Base-by-base conservation (phyloP, 345 rosid genomes). In the Lumnitzera littorea region DNA sequence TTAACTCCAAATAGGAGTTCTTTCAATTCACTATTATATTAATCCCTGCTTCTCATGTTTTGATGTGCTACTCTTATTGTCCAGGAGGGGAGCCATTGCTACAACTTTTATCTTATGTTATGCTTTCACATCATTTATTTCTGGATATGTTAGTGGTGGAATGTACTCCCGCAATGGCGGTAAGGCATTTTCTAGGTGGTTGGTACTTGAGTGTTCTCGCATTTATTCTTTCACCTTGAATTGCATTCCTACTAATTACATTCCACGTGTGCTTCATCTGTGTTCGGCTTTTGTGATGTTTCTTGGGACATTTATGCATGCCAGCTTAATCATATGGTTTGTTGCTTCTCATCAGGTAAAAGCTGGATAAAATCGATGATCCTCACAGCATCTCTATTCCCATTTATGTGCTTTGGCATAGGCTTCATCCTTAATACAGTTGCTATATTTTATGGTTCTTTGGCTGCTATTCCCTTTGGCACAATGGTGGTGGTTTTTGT, bases 51-150 rank as follows among this genome's bases (percentile, higher is more conserved):
- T 36, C 43, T 36, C 43, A 36, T 36, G 31, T 36, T 36, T 36
- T 36, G 1, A 36, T 36, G 6, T 57, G 23, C 3, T 57, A 55
- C 50, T 66, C 67, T 12, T 69, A 62, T 63, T 54, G 23, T 54
- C n/a, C 84, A 95, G 99, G 97, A 88, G 99, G 81, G 99, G 99
- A 75, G 97, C 99, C 43, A 95, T 95, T 70, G 96, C 86, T 67
- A 95, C 99, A 17, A 91, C 99, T 59, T 95, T 88, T 76, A 91
- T 95, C 53, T 84, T 91, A 25, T 95, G 96, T 66, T 95, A 95
- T 64, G 99, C 99, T 59, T 82, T 95, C 71, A 95, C 97, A 14
- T 95, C 99, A 51, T 95, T 95, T 67, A 73, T 95, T 65, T 81
- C 99, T 72, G 99, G 99, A 69, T 95, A 95, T 62, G 97, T 95